Evolutionary conservation across 192 early-diverging fungal genomes (phyloP).

Genomic region (Backusella westeae): DNA sequence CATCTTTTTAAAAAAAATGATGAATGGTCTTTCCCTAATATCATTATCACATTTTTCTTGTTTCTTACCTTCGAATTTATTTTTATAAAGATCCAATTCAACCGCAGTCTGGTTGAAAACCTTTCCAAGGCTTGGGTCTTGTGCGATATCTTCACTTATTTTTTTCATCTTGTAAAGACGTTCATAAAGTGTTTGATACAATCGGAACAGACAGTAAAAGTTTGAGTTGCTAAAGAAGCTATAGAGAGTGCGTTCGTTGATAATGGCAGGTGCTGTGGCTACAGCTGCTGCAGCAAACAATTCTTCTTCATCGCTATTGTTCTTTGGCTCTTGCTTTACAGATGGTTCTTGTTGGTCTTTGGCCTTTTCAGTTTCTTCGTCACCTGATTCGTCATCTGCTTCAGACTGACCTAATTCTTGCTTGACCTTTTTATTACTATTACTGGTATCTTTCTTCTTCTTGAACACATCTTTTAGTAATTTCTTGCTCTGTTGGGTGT

Average conservation of each 20-base stretch:
- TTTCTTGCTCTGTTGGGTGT: neutral
- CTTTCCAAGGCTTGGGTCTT: slow-evolving; percentile 10
- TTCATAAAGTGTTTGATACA: slow-evolving; percentile 67
- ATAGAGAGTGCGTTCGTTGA: slow-evolving; percentile 34
- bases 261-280: slow-evolving; percentile 19
- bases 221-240: slow-evolving; percentile 84
- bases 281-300: slow-evolving; percentile 26
- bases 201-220: slow-evolving; percentile 88
- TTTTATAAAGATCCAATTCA: neutral
- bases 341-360: neutral
- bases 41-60: neutral
- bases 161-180: neutral
- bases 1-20: slow-evolving; percentile 7
- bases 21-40: neutral
- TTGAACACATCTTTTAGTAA: slow-evolving; percentile 15
- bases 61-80: slow-evolving; percentile 2
- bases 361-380: slow-evolving; percentile 8
- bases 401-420: neutral
- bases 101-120: neutral
- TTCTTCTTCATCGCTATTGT: neutral
- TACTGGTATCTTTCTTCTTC: neutral
- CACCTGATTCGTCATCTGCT: neutral
- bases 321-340: slow-evolving; percentile 6
- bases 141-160: neutral
- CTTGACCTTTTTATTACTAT: neutral